A percentile compares a stretch with the other conserved stretches of the same genome.
These are phyloP conservation scores for Cantharellus anzutake DNA, from an alignment of 768 basidiomycete genomes.

Conservation along the genomic window DNA sequence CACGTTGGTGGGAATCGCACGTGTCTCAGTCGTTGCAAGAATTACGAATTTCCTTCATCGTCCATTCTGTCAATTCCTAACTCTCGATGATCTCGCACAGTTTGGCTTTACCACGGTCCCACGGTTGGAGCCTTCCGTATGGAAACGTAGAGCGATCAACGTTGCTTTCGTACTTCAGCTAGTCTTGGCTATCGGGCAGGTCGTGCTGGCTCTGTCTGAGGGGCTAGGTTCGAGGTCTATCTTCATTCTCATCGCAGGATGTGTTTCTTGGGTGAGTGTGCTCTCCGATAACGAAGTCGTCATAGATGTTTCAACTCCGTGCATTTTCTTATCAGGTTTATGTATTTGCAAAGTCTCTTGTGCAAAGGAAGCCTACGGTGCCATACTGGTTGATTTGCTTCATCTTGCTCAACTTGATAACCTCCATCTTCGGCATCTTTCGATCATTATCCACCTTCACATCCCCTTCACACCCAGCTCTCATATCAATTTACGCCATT, in stretches of 20 bases:
- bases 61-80: constrained; percentile 9
- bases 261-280: background rate
- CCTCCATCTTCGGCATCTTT: background rate
- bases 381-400: constrained; percentile 1
- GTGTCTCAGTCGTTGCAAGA: background rate
- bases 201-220: background rate
- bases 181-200: background rate
- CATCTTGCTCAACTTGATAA: background rate
- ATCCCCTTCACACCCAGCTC: background rate
- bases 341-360: constrained; percentile 1
- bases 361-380: background rate
- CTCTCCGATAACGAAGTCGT: background rate
- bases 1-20: background rate
- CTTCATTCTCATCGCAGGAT: background rate
- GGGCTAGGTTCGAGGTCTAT: background rate
- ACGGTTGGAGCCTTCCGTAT: constrained; percentile 1
- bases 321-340: background rate
- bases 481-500: background rate
- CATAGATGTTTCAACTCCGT: background rate
- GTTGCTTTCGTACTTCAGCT: background rate
- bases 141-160: constrained; percentile 5
- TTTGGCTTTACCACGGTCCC: background rate
- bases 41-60: background rate
- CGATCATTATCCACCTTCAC: background rate
- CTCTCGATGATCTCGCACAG: constrained; percentile 8